Percentiles rank a stretch among this genome's conserved stretches.
Conservation (phyloP, 2,329 filamentous ascomycete genomes). For the Aspergillus uvarum region DNA sequence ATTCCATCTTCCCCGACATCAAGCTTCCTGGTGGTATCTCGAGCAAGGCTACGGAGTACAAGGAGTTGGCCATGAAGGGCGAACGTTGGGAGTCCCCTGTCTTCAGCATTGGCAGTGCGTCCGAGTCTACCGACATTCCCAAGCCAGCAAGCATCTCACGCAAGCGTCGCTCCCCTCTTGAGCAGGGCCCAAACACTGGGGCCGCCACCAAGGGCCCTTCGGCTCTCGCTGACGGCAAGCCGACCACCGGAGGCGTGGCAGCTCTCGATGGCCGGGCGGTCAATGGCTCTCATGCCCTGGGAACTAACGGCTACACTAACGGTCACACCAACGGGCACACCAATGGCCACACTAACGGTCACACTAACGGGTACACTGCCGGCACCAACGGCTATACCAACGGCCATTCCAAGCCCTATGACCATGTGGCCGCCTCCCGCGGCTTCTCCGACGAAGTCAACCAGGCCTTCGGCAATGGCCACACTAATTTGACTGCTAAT, state of each 20-base stretch:
- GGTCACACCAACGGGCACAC: slow-evolving; percentile 14
- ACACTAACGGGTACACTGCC: not conserved
- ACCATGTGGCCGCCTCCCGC: slow-evolving; percentile 24
- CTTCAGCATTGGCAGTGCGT: slow-evolving; percentile 80
- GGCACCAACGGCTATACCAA: slow-evolving; percentile 6
- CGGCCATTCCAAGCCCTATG: slow-evolving; percentile 8
- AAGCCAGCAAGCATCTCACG: slow-evolving; percentile 53
- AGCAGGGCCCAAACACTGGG: not conserved
- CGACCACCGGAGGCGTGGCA: slow-evolving; percentile 18
- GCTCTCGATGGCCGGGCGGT: slow-evolving; percentile 2
- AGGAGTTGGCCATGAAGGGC: slow-evolving; percentile 80
- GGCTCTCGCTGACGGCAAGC: slow-evolving; percentile 13
- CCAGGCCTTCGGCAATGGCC: slow-evolving; percentile 28
- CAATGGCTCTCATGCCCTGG: slow-evolving; percentile 2
- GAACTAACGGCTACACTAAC: slow-evolving; percentile 9
- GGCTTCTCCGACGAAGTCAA: slow-evolving; percentile 36
- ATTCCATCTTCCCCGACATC: slow-evolving; percentile 89
- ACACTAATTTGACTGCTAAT: not conserved
- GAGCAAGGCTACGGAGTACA: slow-evolving; percentile 91
- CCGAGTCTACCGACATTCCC: slow-evolving; percentile 71
- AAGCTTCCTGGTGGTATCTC: slow-evolving; percentile 84
- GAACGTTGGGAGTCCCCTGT: slow-evolving; percentile 93
- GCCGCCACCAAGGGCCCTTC: not conserved
- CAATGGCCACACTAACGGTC: slow-evolving; percentile 11
- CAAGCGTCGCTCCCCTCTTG: slow-evolving; percentile 56